Evolutionary conservation across 768 basidiomycete genomes (phyloP).

Genomic region (Termitomyces sp.): DNA sequence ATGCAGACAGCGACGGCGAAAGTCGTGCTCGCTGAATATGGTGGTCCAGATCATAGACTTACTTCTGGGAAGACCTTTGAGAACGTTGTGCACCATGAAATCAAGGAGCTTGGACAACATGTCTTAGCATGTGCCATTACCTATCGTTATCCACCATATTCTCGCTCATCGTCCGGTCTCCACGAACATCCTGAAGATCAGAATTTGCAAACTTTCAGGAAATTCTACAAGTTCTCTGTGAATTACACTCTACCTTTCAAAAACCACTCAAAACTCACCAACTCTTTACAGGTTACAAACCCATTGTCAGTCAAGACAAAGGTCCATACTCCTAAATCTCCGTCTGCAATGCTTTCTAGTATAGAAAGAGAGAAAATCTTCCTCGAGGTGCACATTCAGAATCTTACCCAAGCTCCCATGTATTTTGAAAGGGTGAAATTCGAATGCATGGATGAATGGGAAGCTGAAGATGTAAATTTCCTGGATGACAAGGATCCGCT

Average conservation of each 20-base stretch:
- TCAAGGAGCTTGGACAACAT: constrained; percentile 91
- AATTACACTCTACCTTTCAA: constrained; percentile 21
- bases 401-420: constrained; percentile 70
- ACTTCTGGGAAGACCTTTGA: constrained; percentile 56
- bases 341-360: constrained; percentile 60
- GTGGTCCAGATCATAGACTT: constrained; percentile 45
- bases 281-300: constrained; percentile 67
- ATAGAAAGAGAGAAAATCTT: constrained; percentile 76
- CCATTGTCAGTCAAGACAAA: constrained; percentile 95
- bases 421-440: constrained; percentile 80
- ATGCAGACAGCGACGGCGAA: constrained; percentile 80
- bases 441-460: constrained; percentile 66
- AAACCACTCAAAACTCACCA: neutral
- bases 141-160: constrained; percentile 66
- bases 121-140: constrained; percentile 81
- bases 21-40: constrained; percentile 54
- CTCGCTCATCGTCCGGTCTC: constrained; percentile 42
- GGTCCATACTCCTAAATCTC: constrained; percentile 72
- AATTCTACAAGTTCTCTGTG: constrained; percentile 90
- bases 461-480: constrained; percentile 48
- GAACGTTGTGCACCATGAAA: constrained; percentile 73
- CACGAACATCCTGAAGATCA: constrained; percentile 48
- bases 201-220: constrained; percentile 64
- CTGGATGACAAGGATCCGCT: constrained; percentile 28
- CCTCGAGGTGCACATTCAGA: constrained; percentile 91